phyloP scores from a whole-genome alignment of 208 protist species.

The Leishmania guyanensis region DNA sequence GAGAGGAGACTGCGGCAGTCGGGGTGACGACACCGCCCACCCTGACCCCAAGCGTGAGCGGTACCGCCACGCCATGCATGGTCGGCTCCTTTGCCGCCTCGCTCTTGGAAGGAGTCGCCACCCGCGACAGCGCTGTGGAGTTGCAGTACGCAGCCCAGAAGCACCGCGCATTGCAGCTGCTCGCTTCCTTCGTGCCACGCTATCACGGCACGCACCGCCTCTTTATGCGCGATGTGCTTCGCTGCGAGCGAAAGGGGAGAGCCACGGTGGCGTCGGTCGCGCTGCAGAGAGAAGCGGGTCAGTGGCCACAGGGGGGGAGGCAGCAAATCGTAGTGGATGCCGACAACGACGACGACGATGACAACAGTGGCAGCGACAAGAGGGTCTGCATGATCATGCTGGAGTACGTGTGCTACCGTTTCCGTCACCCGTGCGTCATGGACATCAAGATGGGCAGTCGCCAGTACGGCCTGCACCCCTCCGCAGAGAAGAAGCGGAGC shows the following conservation, averaged over 20 bases:
- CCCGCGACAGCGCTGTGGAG: slow-evolving; percentile 17
- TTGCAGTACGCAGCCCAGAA: slow-evolving; percentile 32
- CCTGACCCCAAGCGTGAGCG: slow-evolving; percentile 5
- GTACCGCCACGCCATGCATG: slow-evolving; percentile 28
- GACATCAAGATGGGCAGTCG: slow-evolving; percentile 89
- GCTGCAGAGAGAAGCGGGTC: neutral
- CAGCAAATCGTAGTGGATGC: slow-evolving; percentile 7
- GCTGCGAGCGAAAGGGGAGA: slow-evolving; percentile 9
- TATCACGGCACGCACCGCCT: slow-evolving; percentile 64
- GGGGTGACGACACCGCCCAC: neutral
- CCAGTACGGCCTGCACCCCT: slow-evolving; percentile 82
- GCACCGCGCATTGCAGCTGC: slow-evolving; percentile 45
- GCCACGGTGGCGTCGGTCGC: neutral
- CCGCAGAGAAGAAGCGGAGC: slow-evolving; percentile 62
- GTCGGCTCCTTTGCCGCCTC: slow-evolving; percentile 27
- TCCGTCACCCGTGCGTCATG: slow-evolving; percentile 73
- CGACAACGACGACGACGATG: slow-evolving; percentile 22
- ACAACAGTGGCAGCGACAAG: slow-evolving; percentile 2
- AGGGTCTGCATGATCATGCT: slow-evolving; percentile 71
- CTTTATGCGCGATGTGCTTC: slow-evolving; percentile 26
- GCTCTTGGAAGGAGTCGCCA: slow-evolving; percentile 16
- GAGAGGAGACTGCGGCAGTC: neutral
- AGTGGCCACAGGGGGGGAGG: neutral
- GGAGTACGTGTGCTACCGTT: slow-evolving; percentile 83
- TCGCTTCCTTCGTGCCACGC: slow-evolving; percentile 74